Base-by-base conservation (phyloP, 495 filamentous ascomycete species). In the Lichenothelia convexa region DNA sequence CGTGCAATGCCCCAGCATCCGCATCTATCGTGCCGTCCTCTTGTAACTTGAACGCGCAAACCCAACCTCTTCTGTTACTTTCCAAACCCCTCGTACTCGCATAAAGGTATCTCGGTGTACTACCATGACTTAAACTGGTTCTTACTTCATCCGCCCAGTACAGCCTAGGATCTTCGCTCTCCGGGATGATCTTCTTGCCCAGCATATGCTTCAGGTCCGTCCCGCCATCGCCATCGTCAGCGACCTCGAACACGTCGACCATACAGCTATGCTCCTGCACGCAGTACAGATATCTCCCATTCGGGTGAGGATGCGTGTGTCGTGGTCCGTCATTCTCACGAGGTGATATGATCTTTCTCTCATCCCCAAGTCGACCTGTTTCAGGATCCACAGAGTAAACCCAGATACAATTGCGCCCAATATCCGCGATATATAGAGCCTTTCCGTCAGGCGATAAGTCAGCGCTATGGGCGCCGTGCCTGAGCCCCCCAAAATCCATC, bases 141-240 rank as follows among this genome's bases (percentile, higher is more conserved):
- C 45, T 34, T 9, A 47, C 45, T 19, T 47, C 45, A 37, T 47
- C 45, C 12, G 45, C 45, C 45, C 45, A 47, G 22, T 41, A 47
- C 6, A 39, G 13, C 21, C 39, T 41, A 17, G 42, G 26, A 21
- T 47, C 39, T 26, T 42, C 37, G 11, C 37, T 32, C 2, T 32
- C 20, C 4, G 45, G 45, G 13, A 48, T 45, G 17, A 48, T 39
- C 19, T 40, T 45, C 9, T 42, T 39, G 30, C 38, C 43, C 9
- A 27, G 26, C 15, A 16, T 19, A 36, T 42, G 42, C 26, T 35
- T 7, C 18, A 45, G 35, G 3, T 32, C 42, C 20, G 41, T 34
- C n/a, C n/a, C n/a, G n/a, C n/a, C n/a, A n/a, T n/a, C n/a, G 13
- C 43, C 45, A 12, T 48, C 42, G 5, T 34, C 17, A 16, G 26